These are phyloP conservation scores for Marasmius tenuissimus DNA, from an alignment of 1,284 basidiomycete genomes.

Conservation along the genomic window DNA sequence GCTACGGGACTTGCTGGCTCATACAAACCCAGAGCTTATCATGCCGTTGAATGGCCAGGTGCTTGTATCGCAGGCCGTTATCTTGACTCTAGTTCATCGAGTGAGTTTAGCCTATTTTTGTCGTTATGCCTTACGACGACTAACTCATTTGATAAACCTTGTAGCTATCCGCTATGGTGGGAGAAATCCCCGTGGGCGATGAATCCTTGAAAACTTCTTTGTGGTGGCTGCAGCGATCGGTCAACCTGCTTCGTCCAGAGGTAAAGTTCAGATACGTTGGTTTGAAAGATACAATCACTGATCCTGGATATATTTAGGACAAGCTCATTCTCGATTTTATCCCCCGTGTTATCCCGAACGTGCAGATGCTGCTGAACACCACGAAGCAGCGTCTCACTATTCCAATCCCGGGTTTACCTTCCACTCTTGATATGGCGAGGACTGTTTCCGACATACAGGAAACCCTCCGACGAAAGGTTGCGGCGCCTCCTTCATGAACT, in stretches of 20 bases:
- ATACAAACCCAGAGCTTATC: slow-evolving; percentile 73
- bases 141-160: slow-evolving; percentile 11
- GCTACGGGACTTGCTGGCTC: slow-evolving; percentile 68
- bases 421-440: slow-evolving; percentile 63
- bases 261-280: slow-evolving; percentile 33
- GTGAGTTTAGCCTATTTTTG: slow-evolving; percentile 41
- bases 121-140: slow-evolving; percentile 2
- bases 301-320: slow-evolving; percentile 45
- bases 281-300: slow-evolving; percentile 5
- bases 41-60: slow-evolving; percentile 71
- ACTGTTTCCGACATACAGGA: slow-evolving; percentile 75
- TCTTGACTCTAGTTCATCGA: slow-evolving; percentile 76
- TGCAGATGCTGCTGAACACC: slow-evolving; percentile 70
- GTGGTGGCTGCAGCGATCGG: slow-evolving; percentile 81
- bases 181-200: slow-evolving; percentile 72
- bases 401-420: slow-evolving; percentile 63
- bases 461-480: slow-evolving; percentile 61
- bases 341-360: slow-evolving; percentile 74
- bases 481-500: slow-evolving; percentile 25
- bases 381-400: slow-evolving; percentile 77
- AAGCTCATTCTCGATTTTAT: slow-evolving; percentile 79
- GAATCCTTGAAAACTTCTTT: slow-evolving; percentile 77
- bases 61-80: slow-evolving; percentile 77
- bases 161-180: slow-evolving; percentile 69
- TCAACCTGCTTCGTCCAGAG: slow-evolving; percentile 67